Base-by-base conservation (phyloP, 805 yeast species). In the Kurtzmaniella cleridarum region DNA sequence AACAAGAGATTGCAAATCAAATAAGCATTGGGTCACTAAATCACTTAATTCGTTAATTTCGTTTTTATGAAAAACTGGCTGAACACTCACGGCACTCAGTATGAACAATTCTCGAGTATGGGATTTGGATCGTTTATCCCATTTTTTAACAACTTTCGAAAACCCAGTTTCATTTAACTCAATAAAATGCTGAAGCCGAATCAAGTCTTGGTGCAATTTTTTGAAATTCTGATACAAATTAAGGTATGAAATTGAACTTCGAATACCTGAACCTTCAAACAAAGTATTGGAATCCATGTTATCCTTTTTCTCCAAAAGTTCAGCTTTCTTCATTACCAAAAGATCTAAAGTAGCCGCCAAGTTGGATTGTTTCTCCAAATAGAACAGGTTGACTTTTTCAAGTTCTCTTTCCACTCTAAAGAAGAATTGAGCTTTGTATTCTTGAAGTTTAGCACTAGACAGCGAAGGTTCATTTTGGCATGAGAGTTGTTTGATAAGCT, bases 101-200 rank as follows among this genome's bases (percentile, higher is more conserved):
- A 93, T 71, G 57, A 90, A 93, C 37, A 93, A 71, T 57, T 93
- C 98, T 55, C 90, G 89, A 5, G 96, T 89, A 49, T 87, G 95
- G 2, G 96, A 86, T 54, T 91, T 89, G 16, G 96, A 88, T 45
- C 97, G 72, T 62, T 93, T 93, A 63, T 93, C 98, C 98, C 98
- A 93, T 65, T 93, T 93, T 60, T 93, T 93, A 53, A 93, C 75
- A 23, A 88, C 97, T 63, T 93, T 93, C 16, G 95, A 81, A 61
- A 93, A 93, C 11, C 98, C 98, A 0, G 95, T 87, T 53, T 90
- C 96, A 57, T 93, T 93, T 42, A 93, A 71, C 60, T 90, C 97
- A 30, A 93, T 88, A 62, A 86, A 93, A 59, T 91, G 97, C 56
- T 93, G 96, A 20, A 93, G 69, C 42, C 95, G 74, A 45, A 84